Evolutionary conservation across 2,329 filamentous ascomycete species (phyloP).

Genomic region (Hypomyces perniciosus): DNA sequence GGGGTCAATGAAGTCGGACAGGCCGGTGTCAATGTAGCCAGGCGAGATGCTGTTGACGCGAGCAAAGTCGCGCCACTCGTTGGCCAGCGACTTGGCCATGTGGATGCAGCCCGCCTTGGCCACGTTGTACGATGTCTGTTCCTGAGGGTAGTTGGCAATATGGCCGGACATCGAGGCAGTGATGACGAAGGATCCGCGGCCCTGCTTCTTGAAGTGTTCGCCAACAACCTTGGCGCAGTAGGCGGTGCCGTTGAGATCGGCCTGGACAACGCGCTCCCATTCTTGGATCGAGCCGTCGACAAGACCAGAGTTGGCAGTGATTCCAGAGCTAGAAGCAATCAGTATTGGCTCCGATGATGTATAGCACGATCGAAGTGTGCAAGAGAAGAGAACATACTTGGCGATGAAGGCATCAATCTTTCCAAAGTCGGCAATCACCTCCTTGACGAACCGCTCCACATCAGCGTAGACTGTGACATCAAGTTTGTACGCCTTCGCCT

Average conservation of each 20-base stretch:
- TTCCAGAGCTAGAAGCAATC: slow-evolving; percentile 46
- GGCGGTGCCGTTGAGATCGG: slow-evolving; percentile 63
- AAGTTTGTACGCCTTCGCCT: slow-evolving; percentile 56
- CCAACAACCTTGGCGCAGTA: slow-evolving; percentile 61
- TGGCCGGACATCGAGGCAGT: slow-evolving; percentile 66
- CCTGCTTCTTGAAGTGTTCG: slow-evolving; percentile 57
- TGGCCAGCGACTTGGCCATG: slow-evolving; percentile 43
- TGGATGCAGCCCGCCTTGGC: slow-evolving; percentile 53
- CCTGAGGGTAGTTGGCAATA: slow-evolving; percentile 63
- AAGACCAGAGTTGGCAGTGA: slow-evolving; percentile 62
- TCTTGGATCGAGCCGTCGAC: slow-evolving; percentile 61
- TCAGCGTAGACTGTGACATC: slow-evolving; percentile 48
- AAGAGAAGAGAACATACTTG: slow-evolving; percentile 58
- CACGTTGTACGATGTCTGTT: slow-evolving; percentile 63
- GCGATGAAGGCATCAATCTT: slow-evolving; percentile 70
- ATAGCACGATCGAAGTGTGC: not conserved
- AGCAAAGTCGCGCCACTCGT: slow-evolving; percentile 65
- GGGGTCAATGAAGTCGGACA: slow-evolving; percentile 58
- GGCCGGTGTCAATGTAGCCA: slow-evolving; percentile 63
- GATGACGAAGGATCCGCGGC: slow-evolving; percentile 60
- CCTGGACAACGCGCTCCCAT: slow-evolving; percentile 59
- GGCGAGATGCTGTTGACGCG: slow-evolving; percentile 61
- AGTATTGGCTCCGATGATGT: not conserved
- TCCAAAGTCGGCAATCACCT: slow-evolving; percentile 68
- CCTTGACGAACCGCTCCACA: slow-evolving; percentile 48